Percentiles rank a stretch among this genome's conserved stretches.
Evolutionary conservation across 116 monocot species (phyloP).

Genomic region (Cymodocea nodosa): DNA sequence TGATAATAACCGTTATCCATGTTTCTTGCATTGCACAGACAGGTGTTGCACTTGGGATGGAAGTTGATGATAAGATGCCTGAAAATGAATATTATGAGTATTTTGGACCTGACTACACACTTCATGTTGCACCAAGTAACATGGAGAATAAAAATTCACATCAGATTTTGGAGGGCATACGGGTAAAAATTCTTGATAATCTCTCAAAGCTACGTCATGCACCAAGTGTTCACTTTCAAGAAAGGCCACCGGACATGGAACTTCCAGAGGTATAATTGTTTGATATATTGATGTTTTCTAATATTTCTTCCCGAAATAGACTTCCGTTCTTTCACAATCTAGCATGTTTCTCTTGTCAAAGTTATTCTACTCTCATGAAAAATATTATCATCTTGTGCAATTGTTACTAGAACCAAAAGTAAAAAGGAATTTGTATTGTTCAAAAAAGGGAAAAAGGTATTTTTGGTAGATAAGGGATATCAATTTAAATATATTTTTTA

Average conservation of each 20-base stretch:
- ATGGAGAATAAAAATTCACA: conserved; percentile 79
- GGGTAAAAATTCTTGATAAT: conserved; percentile 43
- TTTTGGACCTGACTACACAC: conserved; percentile 67
- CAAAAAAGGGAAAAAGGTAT: no score
- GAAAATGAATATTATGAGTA: conserved; percentile 64
- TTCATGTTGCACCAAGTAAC: conserved; percentile 74
- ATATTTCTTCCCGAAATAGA: neutral
- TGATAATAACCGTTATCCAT: neutral
- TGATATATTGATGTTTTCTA: neutral
- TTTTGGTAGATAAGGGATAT: no score
- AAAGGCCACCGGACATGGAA: conserved; percentile 37
- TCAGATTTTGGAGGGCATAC: conserved; percentile 38
- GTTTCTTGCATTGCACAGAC: conserved; percentile 27
- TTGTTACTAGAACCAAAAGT: no score
- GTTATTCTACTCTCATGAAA: no score
- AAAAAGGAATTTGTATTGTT: no score
- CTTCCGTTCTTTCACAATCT: no score
- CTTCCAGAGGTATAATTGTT: conserved; percentile 38
- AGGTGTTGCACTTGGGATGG: conserved; percentile 56
- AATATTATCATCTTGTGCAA: no score
- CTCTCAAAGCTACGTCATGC: conserved; percentile 74
- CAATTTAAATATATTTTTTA: no score
- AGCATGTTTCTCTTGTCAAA: no score
- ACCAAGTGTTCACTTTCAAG: conserved; percentile 82
- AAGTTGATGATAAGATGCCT: conserved; percentile 65